phyloP scores from a whole-genome alignment of 169 alveolate genomes.

The Plasmodium cynomolgi region DNA sequence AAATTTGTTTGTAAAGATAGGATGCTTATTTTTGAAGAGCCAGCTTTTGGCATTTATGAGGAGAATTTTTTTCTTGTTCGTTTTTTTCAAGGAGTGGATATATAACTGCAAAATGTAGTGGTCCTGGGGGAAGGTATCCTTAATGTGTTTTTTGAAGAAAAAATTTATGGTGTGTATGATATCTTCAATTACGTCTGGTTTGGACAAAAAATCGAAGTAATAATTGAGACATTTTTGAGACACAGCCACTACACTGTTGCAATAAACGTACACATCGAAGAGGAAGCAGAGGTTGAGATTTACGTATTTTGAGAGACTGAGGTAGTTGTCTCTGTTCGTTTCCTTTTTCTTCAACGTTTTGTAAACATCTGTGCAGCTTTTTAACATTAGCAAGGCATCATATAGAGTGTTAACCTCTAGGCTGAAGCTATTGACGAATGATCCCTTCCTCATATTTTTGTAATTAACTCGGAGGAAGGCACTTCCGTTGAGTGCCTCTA shows the following conservation, averaged over 20 bases:
- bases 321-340: neutral
- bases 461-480: constrained; percentile 45
- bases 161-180: constrained; percentile 3
- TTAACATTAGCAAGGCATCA: constrained; percentile 44
- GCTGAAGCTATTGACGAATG: constrained; percentile 29
- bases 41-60: constrained; percentile 61
- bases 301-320: constrained; percentile 46
- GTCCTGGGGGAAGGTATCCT: constrained; percentile 5
- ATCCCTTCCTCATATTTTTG: constrained; percentile 31
- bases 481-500: constrained; percentile 28
- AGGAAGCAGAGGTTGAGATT: constrained; percentile 52
- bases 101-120: constrained; percentile 39
- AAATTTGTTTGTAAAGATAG: constrained; percentile 17
- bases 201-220: constrained; percentile 22
- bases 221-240: constrained; percentile 60
- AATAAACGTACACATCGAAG: constrained; percentile 52
- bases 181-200: constrained; percentile 15
- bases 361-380: constrained; percentile 54
- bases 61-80: constrained; percentile 34
- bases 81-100: constrained; percentile 52
- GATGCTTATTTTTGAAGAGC: constrained; percentile 60
- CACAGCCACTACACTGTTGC: constrained; percentile 18
- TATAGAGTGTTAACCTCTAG: constrained; percentile 56
- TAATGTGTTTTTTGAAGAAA: constrained; percentile 23
- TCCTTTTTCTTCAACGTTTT: constrained; percentile 18